phyloP scores from a whole-genome alignment of 2,329 filamentous ascomycete species.

The Pestalotiopsis sp. region DNA sequence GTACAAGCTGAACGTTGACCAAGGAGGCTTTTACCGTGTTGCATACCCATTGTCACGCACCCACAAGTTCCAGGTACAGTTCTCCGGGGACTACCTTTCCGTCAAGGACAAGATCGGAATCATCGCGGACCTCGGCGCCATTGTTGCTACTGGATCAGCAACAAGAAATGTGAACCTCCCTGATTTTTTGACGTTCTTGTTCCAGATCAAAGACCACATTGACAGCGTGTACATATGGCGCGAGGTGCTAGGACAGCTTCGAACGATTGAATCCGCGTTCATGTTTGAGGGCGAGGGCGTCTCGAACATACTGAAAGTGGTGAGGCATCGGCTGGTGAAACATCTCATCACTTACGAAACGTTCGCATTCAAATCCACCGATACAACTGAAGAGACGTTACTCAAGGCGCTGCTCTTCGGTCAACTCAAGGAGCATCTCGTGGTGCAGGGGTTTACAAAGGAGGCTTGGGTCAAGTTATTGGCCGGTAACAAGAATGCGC shows the following conservation, averaged over 20 bases:
- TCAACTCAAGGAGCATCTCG: constrained; percentile 9
- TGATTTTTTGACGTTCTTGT: constrained; percentile 11
- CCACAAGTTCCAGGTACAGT: constrained; percentile 11
- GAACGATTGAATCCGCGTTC: background rate
- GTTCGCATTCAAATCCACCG: background rate
- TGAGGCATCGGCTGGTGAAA: background rate
- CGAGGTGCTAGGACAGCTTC: constrained; percentile 9
- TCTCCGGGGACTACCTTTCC: constrained; percentile 7
- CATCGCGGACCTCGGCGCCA: constrained; percentile 11
- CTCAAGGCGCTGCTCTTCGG: constrained; percentile 5
- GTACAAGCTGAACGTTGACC: constrained; percentile 13
- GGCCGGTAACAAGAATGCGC: constrained; percentile 4
- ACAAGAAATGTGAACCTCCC: background rate
- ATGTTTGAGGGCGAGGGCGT: constrained; percentile 7
- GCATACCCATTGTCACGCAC: constrained; percentile 9
- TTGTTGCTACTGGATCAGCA: background rate
- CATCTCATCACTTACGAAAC: background rate
- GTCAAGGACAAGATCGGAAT: constrained; percentile 11
- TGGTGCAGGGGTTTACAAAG: background rate
- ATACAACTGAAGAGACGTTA: background rate
- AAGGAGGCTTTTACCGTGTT: constrained; percentile 12
- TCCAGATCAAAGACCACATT: constrained; percentile 1
- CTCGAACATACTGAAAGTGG: background rate
- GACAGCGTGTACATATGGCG: constrained; percentile 6
- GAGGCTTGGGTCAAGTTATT: constrained; percentile 1